Base-by-base conservation (phyloP, 805 yeast genomes). In the Grigorovia yakushimaensis region DNA sequence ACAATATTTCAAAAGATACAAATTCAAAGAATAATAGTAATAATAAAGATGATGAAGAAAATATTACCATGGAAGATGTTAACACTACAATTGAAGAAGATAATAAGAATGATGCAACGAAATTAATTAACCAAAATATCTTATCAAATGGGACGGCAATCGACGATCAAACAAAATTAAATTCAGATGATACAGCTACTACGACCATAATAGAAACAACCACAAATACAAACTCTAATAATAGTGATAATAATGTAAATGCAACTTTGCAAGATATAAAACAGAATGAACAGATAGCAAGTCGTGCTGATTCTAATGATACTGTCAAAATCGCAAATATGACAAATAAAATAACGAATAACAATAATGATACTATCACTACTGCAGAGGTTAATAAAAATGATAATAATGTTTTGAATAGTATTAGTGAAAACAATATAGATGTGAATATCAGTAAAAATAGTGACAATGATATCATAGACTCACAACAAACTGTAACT, bases 41-140 rank as follows among this genome's bases (percentile, higher is more conserved):
- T 7, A 27, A 27, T 27, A 27, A 27, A 7, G 33, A 27, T 27
- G 33, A 27, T 7, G 33, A 27, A 7, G 33, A 27, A 7, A 27
- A 33, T 33, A 17, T 7, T 41, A 18, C 38, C 4, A 38, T 27
- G 19, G 39, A 19, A 10, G 58, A 55, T 38, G 54, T 54, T 17
- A 61, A 54, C 13, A 58, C 52, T 4, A 49, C 49, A 2, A 52
- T 50, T 9, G 50, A 47, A 13, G 61, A 48, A 13, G 57, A 51
- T 6, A 52, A 53, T 27, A 40, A 5, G 8, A 20, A 30, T 15
- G 17, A n/a, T 21, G 40, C 19, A 10, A 4, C 33, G 9, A 27
- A 27, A 7, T 27, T 27, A 15, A 33, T 13, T n/a, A 33, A 33
- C 15, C 37, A 33, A 33, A 33, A 33, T 15, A 33, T 33, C 15